Evolutionary conservation across 495 filamentous ascomycete genomes (phyloP).

Genomic region (Podospora pseudoanserina): DNA sequence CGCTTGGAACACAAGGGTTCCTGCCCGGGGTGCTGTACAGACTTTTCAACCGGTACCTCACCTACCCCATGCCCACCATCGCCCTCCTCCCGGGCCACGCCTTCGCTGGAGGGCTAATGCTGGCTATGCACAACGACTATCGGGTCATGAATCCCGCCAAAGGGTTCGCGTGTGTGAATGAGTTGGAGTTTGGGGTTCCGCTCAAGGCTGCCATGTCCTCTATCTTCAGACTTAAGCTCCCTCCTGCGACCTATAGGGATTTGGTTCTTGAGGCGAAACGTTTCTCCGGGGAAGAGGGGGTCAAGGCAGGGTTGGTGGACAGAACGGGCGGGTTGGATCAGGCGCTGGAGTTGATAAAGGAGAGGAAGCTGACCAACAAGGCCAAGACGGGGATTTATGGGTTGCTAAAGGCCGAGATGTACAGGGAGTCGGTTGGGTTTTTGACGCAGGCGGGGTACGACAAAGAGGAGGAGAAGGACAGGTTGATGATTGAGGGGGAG

Average conservation of each 20-base stretch:
- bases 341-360: slow-evolving; percentile 50
- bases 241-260: slow-evolving; percentile 52
- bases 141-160: slow-evolving; percentile 64
- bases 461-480: slow-evolving; percentile 46
- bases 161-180: slow-evolving; percentile 73
- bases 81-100: slow-evolving; percentile 75
- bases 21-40: slow-evolving; percentile 54
- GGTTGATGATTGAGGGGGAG: slow-evolving; percentile 35
- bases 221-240: slow-evolving; percentile 69
- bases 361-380: slow-evolving; percentile 56
- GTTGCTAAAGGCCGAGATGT: slow-evolving; percentile 69
- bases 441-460: slow-evolving; percentile 43
- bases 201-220: slow-evolving; percentile 66
- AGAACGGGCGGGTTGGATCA: slow-evolving; percentile 60
- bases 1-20: slow-evolving; percentile 49
- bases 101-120: slow-evolving; percentile 76
- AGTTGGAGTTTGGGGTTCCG: slow-evolving; percentile 71
- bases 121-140: slow-evolving; percentile 83
- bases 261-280: slow-evolving; percentile 68
- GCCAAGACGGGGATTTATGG: slow-evolving; percentile 61
- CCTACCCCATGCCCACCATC: slow-evolving; percentile 82
- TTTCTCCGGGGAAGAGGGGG: slow-evolving; percentile 55
- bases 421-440: slow-evolving; percentile 54
- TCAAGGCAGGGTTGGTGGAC: slow-evolving; percentile 66
- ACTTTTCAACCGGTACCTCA: slow-evolving; percentile 58